Evolutionary conservation across 179 eudicot genomes (phyloP).

Genomic region (Beta macrorhiza): DNA sequence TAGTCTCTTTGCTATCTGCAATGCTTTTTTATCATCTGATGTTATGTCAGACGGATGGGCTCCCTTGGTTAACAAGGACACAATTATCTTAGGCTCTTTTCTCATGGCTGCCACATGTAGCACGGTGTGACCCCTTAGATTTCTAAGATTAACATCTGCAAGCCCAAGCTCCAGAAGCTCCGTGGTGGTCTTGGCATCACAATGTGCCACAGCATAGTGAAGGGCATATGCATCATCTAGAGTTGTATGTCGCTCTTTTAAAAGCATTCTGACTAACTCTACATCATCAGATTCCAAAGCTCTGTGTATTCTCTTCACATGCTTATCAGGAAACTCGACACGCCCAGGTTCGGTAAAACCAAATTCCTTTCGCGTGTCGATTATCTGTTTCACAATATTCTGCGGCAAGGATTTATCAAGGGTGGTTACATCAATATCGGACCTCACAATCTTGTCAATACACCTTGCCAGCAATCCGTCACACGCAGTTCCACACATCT

Average conservation of each 20-base stretch:
- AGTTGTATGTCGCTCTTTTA: slow-evolving; percentile 66
- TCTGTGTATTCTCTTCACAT: slow-evolving; percentile 79
- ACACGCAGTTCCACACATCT: slow-evolving; percentile 57
- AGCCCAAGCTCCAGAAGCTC: slow-evolving; percentile 77
- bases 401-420: slow-evolving; percentile 65
- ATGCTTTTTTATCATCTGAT: slow-evolving; percentile 73
- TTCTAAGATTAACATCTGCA: slow-evolving; percentile 68
- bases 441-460: slow-evolving; percentile 49
- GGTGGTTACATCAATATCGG: slow-evolving; percentile 66
- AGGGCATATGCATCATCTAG: slow-evolving; percentile 80
- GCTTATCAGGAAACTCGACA: slow-evolving; percentile 62
- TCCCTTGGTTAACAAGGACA: slow-evolving; percentile 82
- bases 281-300: slow-evolving; percentile 93
- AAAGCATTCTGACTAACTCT: slow-evolving; percentile 73
- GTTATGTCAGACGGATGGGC: slow-evolving; percentile 75
- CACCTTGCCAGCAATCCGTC: slow-evolving; percentile 57
- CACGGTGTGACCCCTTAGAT: slow-evolving; percentile 64
- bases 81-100: slow-evolving; percentile 82
- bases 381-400: slow-evolving; percentile 53
- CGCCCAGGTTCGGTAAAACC: slow-evolving; percentile 48
- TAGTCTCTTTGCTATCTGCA: slow-evolving; percentile 74
- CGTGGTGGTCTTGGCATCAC: slow-evolving; percentile 67
- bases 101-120: slow-evolving; percentile 88
- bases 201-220: slow-evolving; percentile 84
- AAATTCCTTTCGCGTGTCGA: slow-evolving; percentile 49